Evolutionary conservation across 2,329 filamentous ascomycete species (phyloP), one percentile per base, ranked within the genome.

Genomic region (Cercospora sp.): DNA sequence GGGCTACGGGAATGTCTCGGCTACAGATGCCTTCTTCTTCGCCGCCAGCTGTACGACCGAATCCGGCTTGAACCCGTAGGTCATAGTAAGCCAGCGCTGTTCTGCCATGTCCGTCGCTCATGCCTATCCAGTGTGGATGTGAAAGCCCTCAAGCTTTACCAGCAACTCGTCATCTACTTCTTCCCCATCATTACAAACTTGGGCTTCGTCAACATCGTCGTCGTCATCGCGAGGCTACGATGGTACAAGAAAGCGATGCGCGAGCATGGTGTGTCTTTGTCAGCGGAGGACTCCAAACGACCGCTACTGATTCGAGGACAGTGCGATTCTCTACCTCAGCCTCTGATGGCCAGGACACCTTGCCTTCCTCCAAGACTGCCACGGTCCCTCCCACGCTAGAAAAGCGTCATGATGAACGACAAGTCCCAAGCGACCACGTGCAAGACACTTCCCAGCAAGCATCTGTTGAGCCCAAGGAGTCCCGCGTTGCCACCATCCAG

Each of bases 91-190:
- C 36, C 36, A 42, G 36, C 36, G 36, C 36, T 42, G 36, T 42
- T n/a, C 36, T 16, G 36, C 36, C 36, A 12, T 20, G 5, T n/a
- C 28, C 2, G n/a, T 5, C 10, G 26, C 28, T 55, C 28, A 59
- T 30, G 18, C 26, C 18, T 51, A 13, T 3, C 20, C 60, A 86
- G 84, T 13, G 73, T 86, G 48, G 84, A 87, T 71, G 74, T 86
- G 60, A 86, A 85, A 57, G 74, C 78, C 1, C 73, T 87, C 16
- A 80, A 80, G 67, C 80, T 78, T 0, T 86, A 86, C 66, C 85
- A 87, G 71, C 85, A 87, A 70, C 69, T 86, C 3, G 82, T 81
- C 61, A 71, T 86, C 40, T 87, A 86, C 71, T 78, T 86, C 57
- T 75, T 84, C 18, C 83, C 85, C 0, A 79, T 84, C 7, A 66